These are phyloP conservation scores for Yamadazyma jaroonii DNA, from an alignment of 1,139 yeast species.

Conservation along the genomic window DNA sequence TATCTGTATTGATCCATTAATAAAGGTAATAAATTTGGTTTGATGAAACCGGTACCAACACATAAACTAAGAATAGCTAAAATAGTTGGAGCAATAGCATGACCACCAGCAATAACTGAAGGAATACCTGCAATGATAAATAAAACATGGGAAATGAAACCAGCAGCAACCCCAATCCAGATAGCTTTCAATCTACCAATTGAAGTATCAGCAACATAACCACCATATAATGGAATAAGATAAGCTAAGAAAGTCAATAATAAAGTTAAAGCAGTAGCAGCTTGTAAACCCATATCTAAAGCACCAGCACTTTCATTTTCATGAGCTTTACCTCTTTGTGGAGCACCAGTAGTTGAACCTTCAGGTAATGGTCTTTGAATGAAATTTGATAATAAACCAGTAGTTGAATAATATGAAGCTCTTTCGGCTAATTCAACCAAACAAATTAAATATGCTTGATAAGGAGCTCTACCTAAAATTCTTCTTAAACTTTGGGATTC, in stretches of 20 bases:
- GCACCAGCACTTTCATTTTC: constrained; percentile 40
- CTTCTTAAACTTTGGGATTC: constrained; percentile 47
- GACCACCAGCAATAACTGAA: constrained; percentile 29
- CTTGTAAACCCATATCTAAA: constrained; percentile 34
- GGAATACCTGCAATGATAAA: constrained; percentile 44
- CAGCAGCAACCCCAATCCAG: constrained; percentile 39
- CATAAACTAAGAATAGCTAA: constrained; percentile 38
- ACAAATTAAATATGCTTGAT: constrained; percentile 33
- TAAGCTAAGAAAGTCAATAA: constrained; percentile 42
- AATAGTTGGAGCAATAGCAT: constrained; percentile 33
- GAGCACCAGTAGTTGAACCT: constrained; percentile 47
- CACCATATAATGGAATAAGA: constrained; percentile 42
- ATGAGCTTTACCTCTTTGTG: constrained; percentile 25
- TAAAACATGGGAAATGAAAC: constrained; percentile 37
- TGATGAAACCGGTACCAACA: constrained; percentile 49
- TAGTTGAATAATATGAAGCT: constrained; percentile 45
- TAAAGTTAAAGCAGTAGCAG: constrained; percentile 39
- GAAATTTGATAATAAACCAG: constrained; percentile 41
- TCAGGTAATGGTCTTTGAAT: constrained; percentile 49
- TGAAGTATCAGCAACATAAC: constrained; percentile 41
- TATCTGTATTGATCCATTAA: constrained; percentile 52
- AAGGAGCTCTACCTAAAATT: constrained; percentile 28
- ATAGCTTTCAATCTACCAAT: constrained; percentile 42
- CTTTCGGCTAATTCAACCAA: constrained; percentile 46
- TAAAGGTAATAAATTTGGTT: constrained; percentile 51